phyloP scores from a whole-genome alignment of 331 rosid genomes.

The Telfairia occidentalis region DNA sequence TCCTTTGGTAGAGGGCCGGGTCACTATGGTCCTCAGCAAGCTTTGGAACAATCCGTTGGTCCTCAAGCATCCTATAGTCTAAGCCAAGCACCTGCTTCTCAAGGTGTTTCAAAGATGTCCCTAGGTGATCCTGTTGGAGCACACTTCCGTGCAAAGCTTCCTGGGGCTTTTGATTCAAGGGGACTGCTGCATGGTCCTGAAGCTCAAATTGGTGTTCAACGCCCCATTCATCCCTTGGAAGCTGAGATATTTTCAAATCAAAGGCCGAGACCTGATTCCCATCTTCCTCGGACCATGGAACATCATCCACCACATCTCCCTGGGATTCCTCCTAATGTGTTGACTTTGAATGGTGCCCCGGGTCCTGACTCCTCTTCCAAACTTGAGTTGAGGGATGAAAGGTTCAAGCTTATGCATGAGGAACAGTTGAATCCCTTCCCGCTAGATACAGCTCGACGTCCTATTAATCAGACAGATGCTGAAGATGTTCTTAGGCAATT shows the following conservation, averaged over 20 bases:
- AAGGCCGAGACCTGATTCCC: conserved; percentile 21
- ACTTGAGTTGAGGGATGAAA: conserved; percentile 49
- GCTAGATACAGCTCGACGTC: conserved; percentile 22
- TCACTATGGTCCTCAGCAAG: conserved; percentile 26
- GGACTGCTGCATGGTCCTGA: conserved; percentile 47
- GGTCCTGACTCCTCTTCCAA: conserved; percentile 24
- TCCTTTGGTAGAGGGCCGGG: conserved; percentile 27
- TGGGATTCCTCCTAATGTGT: conserved; percentile 16
- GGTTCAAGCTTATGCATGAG: conserved; percentile 44
- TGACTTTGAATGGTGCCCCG: conserved; percentile 28
- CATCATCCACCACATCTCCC: conserved; percentile 26
- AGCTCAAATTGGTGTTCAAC: conserved; percentile 26
- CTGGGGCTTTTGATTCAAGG: conserved; percentile 41
- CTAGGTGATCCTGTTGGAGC: conserved; percentile 32
- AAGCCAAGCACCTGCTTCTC: conserved; percentile 38
- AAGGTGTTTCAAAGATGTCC: conserved; percentile 35
- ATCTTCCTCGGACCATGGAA: conserved; percentile 16
- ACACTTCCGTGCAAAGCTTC: conserved; percentile 38
- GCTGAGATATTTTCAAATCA: conserved; percentile 22
- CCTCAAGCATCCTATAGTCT: conserved; percentile 37
- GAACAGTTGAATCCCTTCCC: conserved; percentile 29
- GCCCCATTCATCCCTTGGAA: conserved; percentile 21
- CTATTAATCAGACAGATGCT: conserved; percentile 39
- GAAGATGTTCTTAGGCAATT: conserved; percentile 57
- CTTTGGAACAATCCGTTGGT: conserved; percentile 31